Evolutionary conservation across 495 filamentous ascomycete species (phyloP).

Genomic region (Aspergillus nanangensis): DNA sequence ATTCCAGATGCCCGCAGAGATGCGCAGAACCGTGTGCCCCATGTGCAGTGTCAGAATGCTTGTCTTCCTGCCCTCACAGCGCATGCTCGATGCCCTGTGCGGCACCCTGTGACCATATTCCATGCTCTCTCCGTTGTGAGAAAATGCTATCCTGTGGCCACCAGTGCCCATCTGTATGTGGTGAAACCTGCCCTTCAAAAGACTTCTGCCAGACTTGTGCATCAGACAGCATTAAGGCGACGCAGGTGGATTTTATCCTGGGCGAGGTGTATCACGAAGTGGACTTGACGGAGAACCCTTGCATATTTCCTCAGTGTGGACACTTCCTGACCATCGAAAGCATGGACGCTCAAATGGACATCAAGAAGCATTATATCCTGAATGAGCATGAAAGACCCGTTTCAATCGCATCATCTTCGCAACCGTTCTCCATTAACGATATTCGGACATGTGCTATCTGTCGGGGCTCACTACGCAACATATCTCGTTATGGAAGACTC

Average conservation of each 20-base stretch:
- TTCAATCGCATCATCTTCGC: slow-evolving; percentile 32
- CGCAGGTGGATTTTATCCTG: slow-evolving; percentile 51
- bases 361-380: slow-evolving; percentile 50
- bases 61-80: slow-evolving; percentile 54
- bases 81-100: slow-evolving; percentile 59
- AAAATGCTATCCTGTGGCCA: slow-evolving; percentile 58
- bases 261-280: slow-evolving; percentile 48
- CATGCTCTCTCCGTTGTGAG: slow-evolving; percentile 62
- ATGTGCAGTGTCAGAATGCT: slow-evolving; percentile 54
- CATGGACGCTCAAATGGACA: slow-evolving; percentile 63
- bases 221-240: slow-evolving; percentile 35
- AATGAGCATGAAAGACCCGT: slow-evolving; percentile 41
- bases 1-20: slow-evolving; percentile 53
- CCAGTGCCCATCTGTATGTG: slow-evolving; percentile 63
- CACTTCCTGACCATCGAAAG: slow-evolving; percentile 59
- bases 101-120: slow-evolving; percentile 58
- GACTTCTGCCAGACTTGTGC: slow-evolving; percentile 56
- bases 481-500: slow-evolving; percentile 64
- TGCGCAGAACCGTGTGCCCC: slow-evolving; percentile 64
- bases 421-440: slow-evolving; percentile 49
- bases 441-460: slow-evolving; percentile 61
- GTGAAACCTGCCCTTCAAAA: slow-evolving; percentile 55
- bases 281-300: slow-evolving; percentile 54
- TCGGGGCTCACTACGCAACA: slow-evolving; percentile 55
- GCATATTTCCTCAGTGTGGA: slow-evolving; percentile 60